These are phyloP conservation scores for Aspergillus latus DNA, from an alignment of 2,329 filamentous ascomycete species.

Conservation along the genomic window DNA sequence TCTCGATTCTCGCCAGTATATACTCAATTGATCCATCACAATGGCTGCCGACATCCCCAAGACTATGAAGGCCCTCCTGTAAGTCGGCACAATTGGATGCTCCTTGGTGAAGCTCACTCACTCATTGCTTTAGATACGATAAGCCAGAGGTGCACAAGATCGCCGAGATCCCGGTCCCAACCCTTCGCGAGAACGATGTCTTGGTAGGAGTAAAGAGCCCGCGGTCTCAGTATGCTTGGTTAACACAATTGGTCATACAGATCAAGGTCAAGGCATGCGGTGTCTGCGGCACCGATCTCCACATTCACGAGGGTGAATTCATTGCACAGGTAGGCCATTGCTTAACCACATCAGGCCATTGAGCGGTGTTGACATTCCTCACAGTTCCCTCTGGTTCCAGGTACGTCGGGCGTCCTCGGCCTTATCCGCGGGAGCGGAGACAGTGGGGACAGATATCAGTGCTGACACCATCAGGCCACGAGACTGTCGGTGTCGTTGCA, in stretches of 20 bases:
- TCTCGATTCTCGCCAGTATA: background rate
- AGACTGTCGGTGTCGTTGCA: constrained; percentile 66
- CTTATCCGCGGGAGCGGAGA: constrained; percentile 2
- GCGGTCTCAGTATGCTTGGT: background rate
- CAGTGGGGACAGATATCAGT: constrained; percentile 2
- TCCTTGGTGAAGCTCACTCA: background rate
- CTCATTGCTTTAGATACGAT: constrained; percentile 51
- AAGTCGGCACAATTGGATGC: constrained; percentile 27
- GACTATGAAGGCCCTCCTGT: constrained; percentile 64
- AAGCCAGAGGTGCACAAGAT: constrained; percentile 62
- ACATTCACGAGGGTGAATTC: constrained; percentile 66
- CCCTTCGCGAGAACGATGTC: constrained; percentile 60
- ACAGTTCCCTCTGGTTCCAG: constrained; percentile 64
- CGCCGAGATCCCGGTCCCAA: constrained; percentile 62
- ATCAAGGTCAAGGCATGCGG: constrained; percentile 68
- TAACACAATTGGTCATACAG: constrained; percentile 27
- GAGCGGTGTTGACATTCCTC: background rate
- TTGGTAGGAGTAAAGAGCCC: constrained; percentile 42
- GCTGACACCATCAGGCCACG: constrained; percentile 52
- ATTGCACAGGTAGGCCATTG: constrained; percentile 48
- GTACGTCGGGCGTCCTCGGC: constrained; percentile 14
- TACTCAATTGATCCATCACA: constrained; percentile 20
- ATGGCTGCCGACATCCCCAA: constrained; percentile 48
- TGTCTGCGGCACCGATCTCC: constrained; percentile 59
- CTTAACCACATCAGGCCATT: background rate